Evolutionary conservation across 106 monocot species (phyloP).

Genomic region (Dioscorea alata): DNA sequence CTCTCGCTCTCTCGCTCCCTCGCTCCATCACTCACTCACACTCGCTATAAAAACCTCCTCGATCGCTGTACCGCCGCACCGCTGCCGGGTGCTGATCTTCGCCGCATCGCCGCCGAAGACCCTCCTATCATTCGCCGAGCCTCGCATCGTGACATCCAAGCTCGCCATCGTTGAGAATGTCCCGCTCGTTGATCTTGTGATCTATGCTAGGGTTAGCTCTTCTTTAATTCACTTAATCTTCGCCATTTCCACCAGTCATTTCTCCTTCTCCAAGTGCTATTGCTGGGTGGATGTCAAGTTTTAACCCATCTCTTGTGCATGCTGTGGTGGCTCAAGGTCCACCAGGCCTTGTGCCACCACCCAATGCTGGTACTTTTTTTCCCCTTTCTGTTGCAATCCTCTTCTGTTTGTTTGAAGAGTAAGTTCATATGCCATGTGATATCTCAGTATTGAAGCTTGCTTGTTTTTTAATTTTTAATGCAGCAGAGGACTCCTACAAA

Average conservation of each 20-base stretch:
- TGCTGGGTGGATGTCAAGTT: slow-evolving; percentile 4
- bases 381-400: neutral
- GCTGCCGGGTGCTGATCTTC: no score
- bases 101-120: no score
- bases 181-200: no score
- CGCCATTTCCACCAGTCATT: neutral
- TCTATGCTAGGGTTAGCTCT: no score
- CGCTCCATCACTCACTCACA: no score
- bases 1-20: no score
- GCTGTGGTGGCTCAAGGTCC: neutral
- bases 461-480: neutral
- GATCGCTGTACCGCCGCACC: no score
- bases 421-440: neutral
- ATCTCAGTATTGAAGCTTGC: neutral
- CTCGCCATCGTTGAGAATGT: no score
- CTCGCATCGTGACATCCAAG: no score
- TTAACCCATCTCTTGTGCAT: neutral
- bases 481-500: neutral
- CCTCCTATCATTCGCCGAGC: no score
- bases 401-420: neutral
- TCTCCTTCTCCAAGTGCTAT: neutral
- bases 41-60: no score
- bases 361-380: neutral
- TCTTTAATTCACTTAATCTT: no score
- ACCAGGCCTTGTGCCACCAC: neutral